These are phyloP conservation scores for Amoebophrya sp. DNA, from an alignment of 169 alveolate genomes.

Conservation along the genomic window DNA sequence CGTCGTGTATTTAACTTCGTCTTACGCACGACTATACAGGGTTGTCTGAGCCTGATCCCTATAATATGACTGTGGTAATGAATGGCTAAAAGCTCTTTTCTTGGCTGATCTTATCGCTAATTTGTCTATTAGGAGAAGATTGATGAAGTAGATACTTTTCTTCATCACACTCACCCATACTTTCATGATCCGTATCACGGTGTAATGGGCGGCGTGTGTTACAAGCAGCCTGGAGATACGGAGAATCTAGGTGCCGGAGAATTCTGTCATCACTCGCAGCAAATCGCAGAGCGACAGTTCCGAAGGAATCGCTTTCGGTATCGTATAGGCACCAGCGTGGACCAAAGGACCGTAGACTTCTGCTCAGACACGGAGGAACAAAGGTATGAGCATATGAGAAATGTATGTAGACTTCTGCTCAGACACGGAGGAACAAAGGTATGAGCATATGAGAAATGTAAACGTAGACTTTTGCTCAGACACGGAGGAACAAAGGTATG, in stretches of 20 bases:
- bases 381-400: background rate
- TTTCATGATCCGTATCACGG: background rate
- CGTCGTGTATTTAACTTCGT: too few species aligned
- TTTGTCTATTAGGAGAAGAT: too few species aligned
- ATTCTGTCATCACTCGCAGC: background rate
- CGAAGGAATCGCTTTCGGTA: background rate
- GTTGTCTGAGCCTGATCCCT: too few species aligned
- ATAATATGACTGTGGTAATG: too few species aligned
- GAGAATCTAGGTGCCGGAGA: too few species aligned
- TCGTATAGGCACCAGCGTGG: background rate
- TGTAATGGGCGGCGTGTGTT: constrained; percentile 6
- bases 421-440: constrained; percentile 3
- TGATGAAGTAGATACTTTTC: too few species aligned
- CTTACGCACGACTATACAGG: too few species aligned
- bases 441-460: background rate
- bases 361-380: constrained; percentile 10
- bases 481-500: background rate
- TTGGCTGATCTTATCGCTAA: too few species aligned
- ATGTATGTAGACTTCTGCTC: background rate
- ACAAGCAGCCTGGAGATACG: too few species aligned
- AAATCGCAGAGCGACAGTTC: background rate
- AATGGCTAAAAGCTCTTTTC: too few species aligned
- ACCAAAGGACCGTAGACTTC: background rate
- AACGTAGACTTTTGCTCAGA: background rate
- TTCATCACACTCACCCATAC: too few species aligned